Conservation (phyloP, 768 basidiomycete species). For the Hygrophoropsis aurantiaca region DNA sequence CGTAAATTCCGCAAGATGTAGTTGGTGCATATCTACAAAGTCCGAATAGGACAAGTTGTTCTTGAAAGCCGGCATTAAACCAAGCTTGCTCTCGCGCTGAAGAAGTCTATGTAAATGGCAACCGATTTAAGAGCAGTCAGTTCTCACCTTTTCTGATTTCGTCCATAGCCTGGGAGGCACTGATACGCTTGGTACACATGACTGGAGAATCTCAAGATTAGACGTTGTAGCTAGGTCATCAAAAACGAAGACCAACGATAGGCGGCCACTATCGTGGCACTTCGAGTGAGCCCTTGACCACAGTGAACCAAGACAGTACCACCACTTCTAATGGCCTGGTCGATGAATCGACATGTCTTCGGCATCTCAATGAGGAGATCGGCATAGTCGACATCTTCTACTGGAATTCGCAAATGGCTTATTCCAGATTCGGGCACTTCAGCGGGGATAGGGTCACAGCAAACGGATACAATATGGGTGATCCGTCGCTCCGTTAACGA, state of each 20-base stretch:
- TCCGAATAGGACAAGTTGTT: constrained; percentile 75
- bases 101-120: constrained; percentile 3
- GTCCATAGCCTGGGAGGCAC: constrained; percentile 57
- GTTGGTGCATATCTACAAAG: constrained; percentile 68
- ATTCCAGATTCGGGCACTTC: constrained; percentile 71
- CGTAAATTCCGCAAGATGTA: constrained; percentile 61
- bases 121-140: constrained; percentile 3
- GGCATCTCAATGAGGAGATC: constrained; percentile 69
- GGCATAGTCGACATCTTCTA: constrained; percentile 69
- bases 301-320: constrained; percentile 70
- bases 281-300: constrained; percentile 63
- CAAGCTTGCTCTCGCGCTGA: constrained; percentile 76
- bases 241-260: constrained; percentile 52
- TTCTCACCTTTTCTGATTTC: constrained; percentile 57
- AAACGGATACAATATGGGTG: constrained; percentile 80
- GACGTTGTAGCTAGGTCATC: not conserved
- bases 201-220: constrained; percentile 36
- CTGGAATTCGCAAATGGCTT: constrained; percentile 65
- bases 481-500: constrained; percentile 72
- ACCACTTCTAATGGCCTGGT: constrained; percentile 54
- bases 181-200: constrained; percentile 63
- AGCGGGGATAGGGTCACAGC: constrained; percentile 67
- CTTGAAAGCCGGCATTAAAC: constrained; percentile 77
- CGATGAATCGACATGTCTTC: constrained; percentile 65
- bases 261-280: constrained; percentile 71